Percentiles rank a stretch among this genome's conserved stretches.
These are phyloP conservation scores for Sugiyamaella boreocaroliniensis DNA, from an alignment of 805 yeast species.

Conservation along the genomic window DNA sequence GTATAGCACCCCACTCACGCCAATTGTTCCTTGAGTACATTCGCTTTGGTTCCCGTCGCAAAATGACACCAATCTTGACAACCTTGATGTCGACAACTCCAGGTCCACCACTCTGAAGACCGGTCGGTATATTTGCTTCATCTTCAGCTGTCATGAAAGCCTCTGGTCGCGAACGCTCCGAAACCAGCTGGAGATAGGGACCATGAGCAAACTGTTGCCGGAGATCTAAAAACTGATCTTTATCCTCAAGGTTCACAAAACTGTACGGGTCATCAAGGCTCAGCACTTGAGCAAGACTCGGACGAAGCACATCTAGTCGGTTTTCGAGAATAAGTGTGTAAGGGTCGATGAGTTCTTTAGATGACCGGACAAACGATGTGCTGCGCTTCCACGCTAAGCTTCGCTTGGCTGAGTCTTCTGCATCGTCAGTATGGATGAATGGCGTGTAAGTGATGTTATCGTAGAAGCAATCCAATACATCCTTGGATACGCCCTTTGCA, in stretches of 20 bases:
- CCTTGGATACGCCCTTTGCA: conserved; percentile 31
- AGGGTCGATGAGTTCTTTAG: conserved; percentile 32
- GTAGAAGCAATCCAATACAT: conserved; percentile 45
- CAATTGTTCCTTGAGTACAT: conserved; percentile 28
- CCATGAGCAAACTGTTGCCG: conserved; percentile 28
- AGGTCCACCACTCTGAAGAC: conserved; percentile 27
- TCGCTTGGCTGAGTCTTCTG: conserved; percentile 13
- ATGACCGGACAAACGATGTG: conserved; percentile 18
- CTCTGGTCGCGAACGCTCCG: conserved; percentile 34
- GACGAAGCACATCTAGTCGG: conserved; percentile 31
- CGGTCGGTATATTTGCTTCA: conserved; percentile 14
- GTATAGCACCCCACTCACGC: conserved; percentile 38
- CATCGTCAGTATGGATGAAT: conserved; percentile 43
- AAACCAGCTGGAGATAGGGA: conserved; percentile 31
- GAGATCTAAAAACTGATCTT: conserved; percentile 21
- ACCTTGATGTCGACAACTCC: conserved; percentile 35
- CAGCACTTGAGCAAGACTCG: conserved; percentile 24
- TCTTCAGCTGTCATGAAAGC: conserved; percentile 26
- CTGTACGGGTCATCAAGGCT: conserved; percentile 26
- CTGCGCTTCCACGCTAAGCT: conserved; percentile 31
- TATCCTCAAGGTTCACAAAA: conserved; percentile 19
- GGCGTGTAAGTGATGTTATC: conserved; percentile 61
- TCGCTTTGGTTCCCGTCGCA: conserved; percentile 31
- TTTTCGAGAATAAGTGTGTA: conserved; percentile 32
- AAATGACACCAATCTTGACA: conserved; percentile 34